Conservation (phyloP, 129 eudicot genomes). For the Gnaphalium uliginosum region DNA sequence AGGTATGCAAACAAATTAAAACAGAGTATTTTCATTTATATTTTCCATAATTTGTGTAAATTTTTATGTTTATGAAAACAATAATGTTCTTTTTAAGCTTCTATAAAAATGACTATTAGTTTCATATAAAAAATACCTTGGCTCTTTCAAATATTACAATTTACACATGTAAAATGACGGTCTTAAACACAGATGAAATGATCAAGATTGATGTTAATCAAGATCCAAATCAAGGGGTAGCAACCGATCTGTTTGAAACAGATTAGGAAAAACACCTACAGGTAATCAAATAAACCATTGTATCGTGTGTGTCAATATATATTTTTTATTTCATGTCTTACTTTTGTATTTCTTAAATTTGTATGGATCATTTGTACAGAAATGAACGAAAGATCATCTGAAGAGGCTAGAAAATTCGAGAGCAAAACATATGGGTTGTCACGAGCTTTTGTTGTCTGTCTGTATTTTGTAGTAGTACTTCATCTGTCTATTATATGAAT, state of each 20-base stretch:
- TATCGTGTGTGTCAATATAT: background rate
- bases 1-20: slow-evolving; percentile 15
- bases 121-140: background rate
- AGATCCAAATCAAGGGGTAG: slow-evolving; percentile 36
- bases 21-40: too few species aligned
- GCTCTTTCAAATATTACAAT: background rate
- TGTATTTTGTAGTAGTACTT: slow-evolving; percentile 17
- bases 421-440: background rate
- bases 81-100: background rate
- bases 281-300: slow-evolving; percentile 3
- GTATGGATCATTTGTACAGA: slow-evolving; percentile 12
- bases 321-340: background rate
- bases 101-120: background rate
- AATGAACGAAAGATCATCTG: background rate
- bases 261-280: slow-evolving; percentile 21
- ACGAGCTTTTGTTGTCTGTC: slow-evolving; percentile 17
- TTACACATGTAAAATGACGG: background rate
- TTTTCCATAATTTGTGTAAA: background rate
- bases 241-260: slow-evolving; percentile 31
- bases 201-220: slow-evolving; percentile 41
- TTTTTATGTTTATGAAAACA: background rate
- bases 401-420: background rate
- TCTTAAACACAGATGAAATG: slow-evolving; percentile 27
- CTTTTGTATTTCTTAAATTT: slow-evolving; percentile 3
- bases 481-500: slow-evolving; percentile 14